Base-by-base conservation (phyloP, 352 stramenopile genomes). In the Phytopythium cucurbitacearum region DNA sequence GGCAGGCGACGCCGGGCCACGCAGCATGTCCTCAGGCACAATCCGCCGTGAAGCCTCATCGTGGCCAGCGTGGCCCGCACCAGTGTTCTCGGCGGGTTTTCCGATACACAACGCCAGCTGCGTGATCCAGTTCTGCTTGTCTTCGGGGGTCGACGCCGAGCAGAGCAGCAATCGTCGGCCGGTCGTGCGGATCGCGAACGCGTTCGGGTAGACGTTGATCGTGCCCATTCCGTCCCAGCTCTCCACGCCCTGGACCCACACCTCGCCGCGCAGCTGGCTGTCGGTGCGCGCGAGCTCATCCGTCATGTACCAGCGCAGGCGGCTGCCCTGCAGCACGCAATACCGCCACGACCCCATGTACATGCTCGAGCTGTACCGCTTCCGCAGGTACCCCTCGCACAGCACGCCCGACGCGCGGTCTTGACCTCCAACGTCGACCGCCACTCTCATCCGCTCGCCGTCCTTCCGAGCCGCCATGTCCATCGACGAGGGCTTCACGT, bases 331-430 rank as follows among this genome's bases (percentile, higher is more conserved):
- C 15, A 89, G 51, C 40, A 91, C 69, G 52, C 76, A 91, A 56
- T 76, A 91, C 15, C 80, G 72, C 76, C 74, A 87, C 48, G 76
- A 83, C 35, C 80, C 80, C 80, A 91, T 89, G 69, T 89, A 91
- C 40, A 85, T 45, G 53, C 68, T 86, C 54, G 57, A 70, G 46
- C 64, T 70, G 52, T 86, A 91, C 16, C 80, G 74, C 50, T 89
- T 91, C 56, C 80, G 76, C 33, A 91, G 53, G 43, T 73, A 81
- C 0, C 78, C 80, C 52, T 74, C 67, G 57, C 71, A 85, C 11
- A 5, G 5, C 28, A 41, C 40, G 40, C 32, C 13, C 21, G 50
- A 2, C 13, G 39, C 33, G 13, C 41, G 40, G 4, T 48, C 41
- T 21, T 15, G 21, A 3, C 15, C 28, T 33, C 35, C 16, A 1